Percentiles rank a stretch among this genome's conserved stretches.
phyloP scores from a whole-genome alignment of 805 yeast species.

The Candida coleopterorum region DNA sequence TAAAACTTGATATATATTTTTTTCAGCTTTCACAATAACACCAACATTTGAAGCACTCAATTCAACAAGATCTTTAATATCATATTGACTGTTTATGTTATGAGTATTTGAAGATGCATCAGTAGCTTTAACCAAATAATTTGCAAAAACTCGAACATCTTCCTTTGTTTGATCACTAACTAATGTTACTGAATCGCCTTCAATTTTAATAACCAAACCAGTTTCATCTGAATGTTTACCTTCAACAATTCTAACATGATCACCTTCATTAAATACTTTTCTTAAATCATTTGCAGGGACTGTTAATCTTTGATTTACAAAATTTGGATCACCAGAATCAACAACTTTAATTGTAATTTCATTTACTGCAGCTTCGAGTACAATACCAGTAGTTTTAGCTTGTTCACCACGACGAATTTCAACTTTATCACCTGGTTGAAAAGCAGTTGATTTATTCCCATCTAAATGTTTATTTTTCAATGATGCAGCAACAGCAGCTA shows the following conservation, averaged over 20 bases:
- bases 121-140: slow-evolving; percentile 85
- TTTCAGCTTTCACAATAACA: slow-evolving; percentile 84
- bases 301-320: slow-evolving; percentile 59
- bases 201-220: slow-evolving; percentile 82
- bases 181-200: slow-evolving; percentile 82
- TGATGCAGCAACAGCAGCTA: slow-evolving; percentile 82
- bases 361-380: slow-evolving; percentile 55
- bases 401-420: slow-evolving; percentile 93
- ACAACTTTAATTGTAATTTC: slow-evolving; percentile 50
- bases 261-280: slow-evolving; percentile 86
- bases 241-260: slow-evolving; percentile 86
- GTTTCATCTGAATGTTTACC: slow-evolving; percentile 93
- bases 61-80: slow-evolving; percentile 85
- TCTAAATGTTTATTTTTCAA: slow-evolving; percentile 50
- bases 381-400: slow-evolving; percentile 80
- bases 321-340: slow-evolving; percentile 52
- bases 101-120: slow-evolving; percentile 60
- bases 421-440: slow-evolving; percentile 92
- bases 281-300: slow-evolving; percentile 79
- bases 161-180: slow-evolving; percentile 84
- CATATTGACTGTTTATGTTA: slow-evolving; percentile 73
- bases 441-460: slow-evolving; percentile 33
- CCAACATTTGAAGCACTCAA: slow-evolving; percentile 84
- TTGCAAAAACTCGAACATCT: slow-evolving; percentile 90
- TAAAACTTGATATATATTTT: slow-evolving; percentile 75